Conservation (phyloP, 75 land plant genomes). For the Sequoiadendron giganteum region DNA sequence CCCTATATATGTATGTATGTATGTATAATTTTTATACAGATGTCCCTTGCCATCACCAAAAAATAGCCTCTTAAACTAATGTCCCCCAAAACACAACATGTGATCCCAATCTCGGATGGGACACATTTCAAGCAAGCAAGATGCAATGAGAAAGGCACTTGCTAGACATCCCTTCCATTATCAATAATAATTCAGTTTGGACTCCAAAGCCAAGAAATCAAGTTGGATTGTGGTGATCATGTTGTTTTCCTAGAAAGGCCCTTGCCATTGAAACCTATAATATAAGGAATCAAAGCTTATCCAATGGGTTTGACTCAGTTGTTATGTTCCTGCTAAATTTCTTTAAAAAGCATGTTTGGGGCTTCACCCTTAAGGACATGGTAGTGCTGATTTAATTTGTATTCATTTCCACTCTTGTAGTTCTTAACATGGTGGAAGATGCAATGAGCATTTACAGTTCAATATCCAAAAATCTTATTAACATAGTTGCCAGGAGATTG, state of each 20-base stretch:
- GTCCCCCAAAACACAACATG: too few relatives aligned
- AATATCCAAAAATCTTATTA: neutral
- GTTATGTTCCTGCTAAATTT: neutral
- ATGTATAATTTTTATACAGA: too few relatives aligned
- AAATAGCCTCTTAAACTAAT: too few relatives aligned
- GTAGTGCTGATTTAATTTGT: neutral
- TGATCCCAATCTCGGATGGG: neutral
- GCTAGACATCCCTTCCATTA: neutral
- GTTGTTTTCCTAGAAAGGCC: too few relatives aligned
- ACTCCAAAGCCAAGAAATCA: neutral
- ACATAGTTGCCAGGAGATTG: too few relatives aligned
- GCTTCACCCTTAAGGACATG: neutral
- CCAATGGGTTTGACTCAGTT: neutral
- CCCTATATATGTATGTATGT: too few relatives aligned
- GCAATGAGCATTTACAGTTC: neutral
- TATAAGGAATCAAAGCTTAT: neutral
- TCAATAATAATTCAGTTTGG: neutral
- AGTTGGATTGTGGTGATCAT: neutral
- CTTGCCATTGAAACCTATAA: neutral
- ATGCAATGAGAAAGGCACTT: neutral
- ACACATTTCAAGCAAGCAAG: neutral
- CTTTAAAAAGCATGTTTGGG: neutral
- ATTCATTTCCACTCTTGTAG: neutral
- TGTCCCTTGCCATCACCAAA: too few relatives aligned
- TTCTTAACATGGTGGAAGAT: neutral